Conservation (phyloP, 2,329 filamentous ascomycete species). For the Atkinsonella hypoxylon region DNA sequence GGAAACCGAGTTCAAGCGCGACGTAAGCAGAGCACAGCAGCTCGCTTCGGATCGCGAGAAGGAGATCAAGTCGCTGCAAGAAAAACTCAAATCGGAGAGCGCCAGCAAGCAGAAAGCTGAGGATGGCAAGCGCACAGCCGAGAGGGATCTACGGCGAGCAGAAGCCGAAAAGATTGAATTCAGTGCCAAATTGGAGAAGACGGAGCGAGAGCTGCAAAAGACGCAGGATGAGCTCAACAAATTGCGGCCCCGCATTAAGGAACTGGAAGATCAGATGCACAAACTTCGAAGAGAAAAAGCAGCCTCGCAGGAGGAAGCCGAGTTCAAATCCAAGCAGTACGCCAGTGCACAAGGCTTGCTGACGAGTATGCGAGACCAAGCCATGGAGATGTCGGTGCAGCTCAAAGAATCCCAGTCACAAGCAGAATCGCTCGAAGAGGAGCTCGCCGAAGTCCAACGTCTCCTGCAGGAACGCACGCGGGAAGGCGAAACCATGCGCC, state of each 20-base stretch:
- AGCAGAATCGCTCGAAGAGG: slow-evolving; percentile 81
- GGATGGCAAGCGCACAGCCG: slow-evolving; percentile 61
- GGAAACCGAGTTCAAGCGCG: slow-evolving; percentile 69
- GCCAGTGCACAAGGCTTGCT: slow-evolving; percentile 74
- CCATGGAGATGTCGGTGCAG: slow-evolving; percentile 75
- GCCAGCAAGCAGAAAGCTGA: slow-evolving; percentile 62
- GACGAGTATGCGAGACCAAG: slow-evolving; percentile 87
- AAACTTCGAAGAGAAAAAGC: slow-evolving; percentile 57
- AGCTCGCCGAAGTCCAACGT: slow-evolving; percentile 77
- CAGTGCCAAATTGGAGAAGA: slow-evolving; percentile 59
- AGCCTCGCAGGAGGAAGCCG: slow-evolving; percentile 62
- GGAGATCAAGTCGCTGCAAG: slow-evolving; percentile 67
- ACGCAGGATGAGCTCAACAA: slow-evolving; percentile 62
- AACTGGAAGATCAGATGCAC: slow-evolving; percentile 62
- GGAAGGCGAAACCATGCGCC: slow-evolving; percentile 89
- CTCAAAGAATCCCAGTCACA: slow-evolving; percentile 79
- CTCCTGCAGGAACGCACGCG: slow-evolving; percentile 78
- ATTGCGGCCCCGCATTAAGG: slow-evolving; percentile 47
- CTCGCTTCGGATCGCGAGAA: slow-evolving; percentile 61
- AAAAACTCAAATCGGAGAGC: slow-evolving; percentile 66
- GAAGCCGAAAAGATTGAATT: slow-evolving; percentile 73
- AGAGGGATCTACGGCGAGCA: slow-evolving; percentile 64
- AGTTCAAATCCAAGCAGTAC: slow-evolving; percentile 78
- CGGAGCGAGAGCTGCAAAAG: slow-evolving; percentile 55
- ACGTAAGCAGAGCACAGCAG: slow-evolving; percentile 58